Percentiles rank a stretch among this genome's conserved stretches.
Conservation (phyloP, 345 rosid species). For the Hibiscus mutabilis region DNA sequence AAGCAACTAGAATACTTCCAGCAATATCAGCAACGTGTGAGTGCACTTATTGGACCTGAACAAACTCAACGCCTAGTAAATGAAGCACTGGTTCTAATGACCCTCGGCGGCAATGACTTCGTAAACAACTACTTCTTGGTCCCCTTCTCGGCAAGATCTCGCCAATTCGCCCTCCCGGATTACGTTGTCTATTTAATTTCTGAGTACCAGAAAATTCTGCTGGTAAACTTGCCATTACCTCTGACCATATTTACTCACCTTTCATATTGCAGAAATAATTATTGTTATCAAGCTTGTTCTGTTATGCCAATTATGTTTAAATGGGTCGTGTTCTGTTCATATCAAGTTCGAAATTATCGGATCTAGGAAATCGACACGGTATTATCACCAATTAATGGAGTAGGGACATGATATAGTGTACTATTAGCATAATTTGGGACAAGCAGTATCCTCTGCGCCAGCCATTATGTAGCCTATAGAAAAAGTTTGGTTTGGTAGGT, state of each 20-base stretch:
- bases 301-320: too few relatives aligned
- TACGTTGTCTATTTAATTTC: slow-evolving; percentile 65
- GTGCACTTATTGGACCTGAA: slow-evolving; percentile 49
- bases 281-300: not conserved
- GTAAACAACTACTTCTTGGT: slow-evolving; percentile 87
- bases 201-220: slow-evolving; percentile 65
- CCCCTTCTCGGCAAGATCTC: slow-evolving; percentile 79
- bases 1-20: slow-evolving; percentile 53
- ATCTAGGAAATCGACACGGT: not conserved
- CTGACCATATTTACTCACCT: not conserved
- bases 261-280: not conserved
- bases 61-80: slow-evolving; percentile 50
- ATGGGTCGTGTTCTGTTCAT: not conserved
- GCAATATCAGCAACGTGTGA: slow-evolving; percentile 58
- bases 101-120: slow-evolving; percentile 88
- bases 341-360: not conserved
- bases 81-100: slow-evolving; percentile 62
- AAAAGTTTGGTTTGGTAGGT: slow-evolving; percentile 20
- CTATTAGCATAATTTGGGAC: not conserved
- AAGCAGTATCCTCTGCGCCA: not conserved
- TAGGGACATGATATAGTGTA: not conserved
- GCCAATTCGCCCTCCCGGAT: slow-evolving; percentile 58
- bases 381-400: not conserved
- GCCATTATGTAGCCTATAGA: slow-evolving; percentile 3
- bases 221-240: slow-evolving; percentile 23